A percentile compares a stretch with the other conserved stretches of the same genome.
Conservation (phyloP, 1,139 yeast genomes). For the Geotrichum aggregatum region DNA sequence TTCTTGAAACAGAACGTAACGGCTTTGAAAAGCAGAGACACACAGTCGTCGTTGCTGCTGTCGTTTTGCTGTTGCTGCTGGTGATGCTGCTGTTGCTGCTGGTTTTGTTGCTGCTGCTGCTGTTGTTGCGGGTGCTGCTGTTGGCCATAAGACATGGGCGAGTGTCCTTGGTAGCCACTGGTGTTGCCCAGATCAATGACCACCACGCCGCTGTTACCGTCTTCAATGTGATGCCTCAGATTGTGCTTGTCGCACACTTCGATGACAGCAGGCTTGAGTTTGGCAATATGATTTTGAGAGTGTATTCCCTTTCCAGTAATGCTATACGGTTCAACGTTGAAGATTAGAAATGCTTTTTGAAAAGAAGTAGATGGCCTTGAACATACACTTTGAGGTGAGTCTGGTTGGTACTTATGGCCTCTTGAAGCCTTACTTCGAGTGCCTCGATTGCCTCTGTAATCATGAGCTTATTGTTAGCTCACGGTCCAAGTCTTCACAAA, state of each 20-base stretch:
- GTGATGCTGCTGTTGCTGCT: slow-evolving; percentile 28
- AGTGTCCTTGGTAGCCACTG: slow-evolving; percentile 31
- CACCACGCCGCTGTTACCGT: slow-evolving; percentile 74
- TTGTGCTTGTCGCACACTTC: slow-evolving; percentile 63
- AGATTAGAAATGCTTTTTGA: neutral
- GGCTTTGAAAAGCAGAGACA: slow-evolving; percentile 24
- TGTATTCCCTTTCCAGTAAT: slow-evolving; percentile 96
- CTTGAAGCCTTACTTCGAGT: slow-evolving; percentile 67
- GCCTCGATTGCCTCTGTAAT: slow-evolving; percentile 70
- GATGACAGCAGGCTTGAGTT: slow-evolving; percentile 85
- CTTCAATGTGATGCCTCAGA: slow-evolving; percentile 58
- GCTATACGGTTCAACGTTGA: slow-evolving; percentile 37
- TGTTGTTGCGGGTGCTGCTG: slow-evolving; percentile 25
- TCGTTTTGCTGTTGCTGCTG: slow-evolving; percentile 31
- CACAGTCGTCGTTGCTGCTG: slow-evolving; percentile 25
- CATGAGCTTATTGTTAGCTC: neutral
- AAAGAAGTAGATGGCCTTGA: neutral
- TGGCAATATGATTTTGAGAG: slow-evolving; percentile 75
- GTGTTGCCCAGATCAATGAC: slow-evolving; percentile 57
- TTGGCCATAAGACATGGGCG: slow-evolving; percentile 26
- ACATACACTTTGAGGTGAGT: slow-evolving; percentile 41
- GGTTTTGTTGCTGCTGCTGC: slow-evolving; percentile 27
- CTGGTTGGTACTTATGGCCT: slow-evolving; percentile 60
- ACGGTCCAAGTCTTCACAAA: neutral
- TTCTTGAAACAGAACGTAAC: slow-evolving; percentile 25